These are phyloP conservation scores for Leccinum fuscescens DNA, from an alignment of 1,284 basidiomycete species.

Conservation along the genomic window DNA sequence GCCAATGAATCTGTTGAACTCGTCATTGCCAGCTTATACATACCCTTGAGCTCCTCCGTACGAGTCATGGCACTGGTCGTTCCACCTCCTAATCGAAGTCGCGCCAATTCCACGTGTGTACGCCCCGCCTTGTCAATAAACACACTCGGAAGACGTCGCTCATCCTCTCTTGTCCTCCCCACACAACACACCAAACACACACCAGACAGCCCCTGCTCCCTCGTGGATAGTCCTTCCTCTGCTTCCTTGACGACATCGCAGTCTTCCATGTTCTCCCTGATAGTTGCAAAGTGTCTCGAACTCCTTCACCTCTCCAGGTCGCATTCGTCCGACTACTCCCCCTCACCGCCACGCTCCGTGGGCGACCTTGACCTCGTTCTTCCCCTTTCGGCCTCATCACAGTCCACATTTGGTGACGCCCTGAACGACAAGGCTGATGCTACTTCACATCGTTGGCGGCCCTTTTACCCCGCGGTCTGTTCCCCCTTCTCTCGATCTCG, in stretches of 20 bases:
- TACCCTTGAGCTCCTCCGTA: not conserved
- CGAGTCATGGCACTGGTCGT: slow-evolving; percentile 30
- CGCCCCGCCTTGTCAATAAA: slow-evolving; percentile 52
- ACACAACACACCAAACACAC: slow-evolving; percentile 15
- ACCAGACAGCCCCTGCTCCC: not conserved
- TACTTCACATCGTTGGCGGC: slow-evolving; percentile 39
- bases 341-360: slow-evolving; percentile 53
- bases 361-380: slow-evolving; percentile 54
- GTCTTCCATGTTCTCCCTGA: slow-evolving; percentile 48
- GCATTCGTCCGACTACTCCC: slow-evolving; percentile 36
- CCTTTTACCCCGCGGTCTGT: slow-evolving; percentile 50
- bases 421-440: slow-evolving; percentile 37
- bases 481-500: slow-evolving; percentile 13
- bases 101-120: slow-evolving; percentile 62
- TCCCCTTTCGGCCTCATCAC: slow-evolving; percentile 64
- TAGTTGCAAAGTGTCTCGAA: slow-evolving; percentile 51
- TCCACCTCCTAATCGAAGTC: slow-evolving; percentile 43
- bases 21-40: slow-evolving; percentile 8
- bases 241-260: slow-evolving; percentile 8
- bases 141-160: slow-evolving; percentile 54
- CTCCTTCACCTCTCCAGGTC: slow-evolving; percentile 47
- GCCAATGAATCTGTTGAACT: not conserved
- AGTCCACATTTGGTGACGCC: slow-evolving; percentile 49
- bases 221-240: slow-evolving; percentile 10
- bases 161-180: slow-evolving; percentile 37